Evolutionary conservation across 2,329 filamentous ascomycete genomes (phyloP), one percentile per base, ranked within the genome.

Genomic region (Blastomyces silverae): DNA sequence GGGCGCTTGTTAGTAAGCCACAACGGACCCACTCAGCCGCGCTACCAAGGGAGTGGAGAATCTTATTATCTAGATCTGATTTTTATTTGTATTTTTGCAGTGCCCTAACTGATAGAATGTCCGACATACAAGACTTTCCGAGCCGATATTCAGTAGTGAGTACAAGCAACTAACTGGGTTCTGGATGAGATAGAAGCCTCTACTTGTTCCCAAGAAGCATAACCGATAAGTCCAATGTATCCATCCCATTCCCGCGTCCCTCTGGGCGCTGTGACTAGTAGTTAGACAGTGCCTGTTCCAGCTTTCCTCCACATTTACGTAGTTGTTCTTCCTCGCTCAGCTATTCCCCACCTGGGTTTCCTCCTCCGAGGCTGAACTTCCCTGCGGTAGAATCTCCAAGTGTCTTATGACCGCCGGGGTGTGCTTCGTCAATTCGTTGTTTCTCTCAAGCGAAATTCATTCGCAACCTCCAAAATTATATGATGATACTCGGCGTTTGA

Each of bases 381-480:
- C 11, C 31, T 22, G 31, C 1, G 25, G 15, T 57, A 37, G n/a
- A 37, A 13, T 13, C 22, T 31, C 57, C 39, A 37, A 46, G 57
- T 20, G 25, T 44, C 42, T 60, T 20, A 28, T 44, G 25, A 10
- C 57, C 39, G 11, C 28, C 22, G 10, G 57, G 39, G 22, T n/a
- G 22, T 0, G 22, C 28, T 60, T 60, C 37, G 11, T 7, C 15
- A 44, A 46, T 17, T n/a, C 4, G 25, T 46, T 60, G 22, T 13
- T 46, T 11, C n/a, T 31, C 39, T 48, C 13, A 60, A 48, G 22
- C 17, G 37, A 46, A 60, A 60, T 17, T 60, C n/a, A 11, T 60
- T n/a, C 20, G 57, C 39, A 15, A 60, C 31, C 0, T 8, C 37
- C 39, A 20, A 28, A 17, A 60, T 22, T 25, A 22, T 7, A 13